Evolutionary conservation across 768 basidiomycete genomes (phyloP).

Genomic region (Termitomyces heimii): DNA sequence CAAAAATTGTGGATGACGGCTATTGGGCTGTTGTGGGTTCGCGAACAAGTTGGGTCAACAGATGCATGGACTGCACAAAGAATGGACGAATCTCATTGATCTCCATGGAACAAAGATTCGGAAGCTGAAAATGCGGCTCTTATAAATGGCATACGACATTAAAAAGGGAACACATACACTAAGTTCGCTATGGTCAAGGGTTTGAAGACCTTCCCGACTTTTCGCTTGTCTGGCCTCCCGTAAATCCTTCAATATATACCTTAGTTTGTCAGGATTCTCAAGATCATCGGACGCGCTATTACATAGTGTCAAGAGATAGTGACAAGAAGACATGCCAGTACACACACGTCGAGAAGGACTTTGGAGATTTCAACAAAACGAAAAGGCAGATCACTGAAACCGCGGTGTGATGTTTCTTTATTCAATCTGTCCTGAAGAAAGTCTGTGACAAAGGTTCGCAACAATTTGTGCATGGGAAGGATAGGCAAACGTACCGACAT

Average conservation of each 20-base stretch:
- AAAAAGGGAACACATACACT: conserved; percentile 44
- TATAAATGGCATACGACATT: not conserved
- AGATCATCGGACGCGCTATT: conserved; percentile 87
- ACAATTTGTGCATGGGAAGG: not conserved
- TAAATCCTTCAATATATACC: conserved; percentile 87
- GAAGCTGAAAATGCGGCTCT: conserved; percentile 43
- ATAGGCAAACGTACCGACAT: conserved; percentile 55
- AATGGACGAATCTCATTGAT: conserved; percentile 92
- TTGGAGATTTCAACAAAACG: conserved; percentile 89
- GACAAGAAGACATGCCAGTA: conserved; percentile 1
- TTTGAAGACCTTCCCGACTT: conserved; percentile 76
- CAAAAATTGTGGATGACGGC: not conserved
- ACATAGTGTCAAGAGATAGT: not conserved
- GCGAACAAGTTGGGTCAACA: conserved; percentile 54
- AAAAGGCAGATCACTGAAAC: conserved; percentile 79
- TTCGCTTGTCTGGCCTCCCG: conserved; percentile 95
- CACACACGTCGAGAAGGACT: conserved; percentile 89
- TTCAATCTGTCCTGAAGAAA: conserved; percentile 70
- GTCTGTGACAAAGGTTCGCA: conserved; percentile 39
- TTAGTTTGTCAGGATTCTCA: conserved; percentile 75
- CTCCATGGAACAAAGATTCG: conserved; percentile 85
- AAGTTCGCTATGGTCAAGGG: conserved; percentile 76
- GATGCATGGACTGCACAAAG: conserved; percentile 77
- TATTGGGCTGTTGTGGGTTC: conserved; percentile 15
- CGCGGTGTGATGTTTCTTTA: conserved; percentile 66